Conservation (phyloP, 2,329 filamentous ascomycete species). For the Talaromyces rugulosus region DNA sequence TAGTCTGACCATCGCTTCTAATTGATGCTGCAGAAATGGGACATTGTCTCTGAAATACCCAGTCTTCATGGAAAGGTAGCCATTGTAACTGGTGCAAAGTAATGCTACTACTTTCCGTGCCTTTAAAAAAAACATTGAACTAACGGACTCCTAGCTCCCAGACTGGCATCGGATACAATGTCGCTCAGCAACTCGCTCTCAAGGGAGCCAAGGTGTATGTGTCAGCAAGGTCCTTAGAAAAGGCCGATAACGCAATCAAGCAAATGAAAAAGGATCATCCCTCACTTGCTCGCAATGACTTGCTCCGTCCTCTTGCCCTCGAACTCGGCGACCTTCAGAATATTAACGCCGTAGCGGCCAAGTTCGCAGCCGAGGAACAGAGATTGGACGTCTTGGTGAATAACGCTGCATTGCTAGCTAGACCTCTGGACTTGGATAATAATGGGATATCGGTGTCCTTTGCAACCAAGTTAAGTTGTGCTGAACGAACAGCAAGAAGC, state of each 20-base stretch:
- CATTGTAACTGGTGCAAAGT: slow-evolving; percentile 9
- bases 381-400: slow-evolving; percentile 9
- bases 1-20: background rate
- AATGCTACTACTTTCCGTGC: background rate
- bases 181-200: slow-evolving; percentile 7
- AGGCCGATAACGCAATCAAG: slow-evolving; percentile 4
- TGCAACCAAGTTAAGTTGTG: slow-evolving; percentile 6
- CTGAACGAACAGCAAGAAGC: background rate
- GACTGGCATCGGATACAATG: slow-evolving; percentile 7
- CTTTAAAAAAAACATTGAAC: background rate
- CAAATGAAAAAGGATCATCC: slow-evolving; percentile 3
- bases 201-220: slow-evolving; percentile 10
- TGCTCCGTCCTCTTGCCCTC: slow-evolving; percentile 3
- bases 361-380: slow-evolving; percentile 5
- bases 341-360: slow-evolving; percentile 4
- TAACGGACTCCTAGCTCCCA: background rate
- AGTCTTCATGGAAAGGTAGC: slow-evolving; percentile 7
- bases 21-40: slow-evolving; percentile 5
- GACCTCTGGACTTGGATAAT: slow-evolving; percentile 6
- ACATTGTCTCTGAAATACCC: slow-evolving; percentile 8
- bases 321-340: slow-evolving; percentile 6
- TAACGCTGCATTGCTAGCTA: slow-evolving; percentile 5
- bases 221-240: slow-evolving; percentile 7
- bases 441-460: slow-evolving; percentile 7
- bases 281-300: slow-evolving; percentile 2